A percentile compares a stretch with the other conserved stretches of the same genome.
These are phyloP conservation scores for Bipolaris oryzae DNA, from an alignment of 2,329 filamentous ascomycete species.

Conservation along the genomic window DNA sequence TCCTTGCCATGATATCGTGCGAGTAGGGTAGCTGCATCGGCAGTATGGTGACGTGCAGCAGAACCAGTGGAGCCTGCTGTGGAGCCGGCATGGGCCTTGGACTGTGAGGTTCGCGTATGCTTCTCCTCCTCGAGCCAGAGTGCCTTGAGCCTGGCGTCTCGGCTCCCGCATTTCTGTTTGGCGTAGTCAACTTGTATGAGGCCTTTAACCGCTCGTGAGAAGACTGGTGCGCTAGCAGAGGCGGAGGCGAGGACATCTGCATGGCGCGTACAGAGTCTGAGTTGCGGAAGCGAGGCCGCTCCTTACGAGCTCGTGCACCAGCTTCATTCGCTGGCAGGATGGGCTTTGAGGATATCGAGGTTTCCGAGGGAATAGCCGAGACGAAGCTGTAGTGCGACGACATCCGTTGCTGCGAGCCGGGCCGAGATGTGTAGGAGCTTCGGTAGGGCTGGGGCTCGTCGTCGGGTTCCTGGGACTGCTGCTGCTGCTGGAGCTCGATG, in stretches of 20 bases:
- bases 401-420: slow-evolving; percentile 30
- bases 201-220: slow-evolving; percentile 41
- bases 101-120: slow-evolving; percentile 35
- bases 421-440: slow-evolving; percentile 42
- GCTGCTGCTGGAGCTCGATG: slow-evolving; percentile 38
- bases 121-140: slow-evolving; percentile 37
- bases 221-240: slow-evolving; percentile 36
- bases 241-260: slow-evolving; percentile 69
- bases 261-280: slow-evolving; percentile 72
- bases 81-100: slow-evolving; percentile 38
- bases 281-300: slow-evolving; percentile 70
- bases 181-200: slow-evolving; percentile 42
- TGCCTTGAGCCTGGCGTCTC: slow-evolving; percentile 40
- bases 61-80: slow-evolving; percentile 69
- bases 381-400: slow-evolving; percentile 44
- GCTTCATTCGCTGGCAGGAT: slow-evolving; percentile 32
- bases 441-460: slow-evolving; percentile 39
- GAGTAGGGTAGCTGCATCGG: slow-evolving; percentile 70
- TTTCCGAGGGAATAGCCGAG: slow-evolving; percentile 48
- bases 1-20: slow-evolving; percentile 54
- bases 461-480: slow-evolving; percentile 12
- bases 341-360: slow-evolving; percentile 44
- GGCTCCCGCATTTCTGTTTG: slow-evolving; percentile 39
- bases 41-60: slow-evolving; percentile 78
- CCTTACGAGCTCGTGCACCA: slow-evolving; percentile 58